Evolutionary conservation across 2,329 filamentous ascomycete genomes (phyloP).

Genomic region (Aspergillus novoparasiticus): DNA sequence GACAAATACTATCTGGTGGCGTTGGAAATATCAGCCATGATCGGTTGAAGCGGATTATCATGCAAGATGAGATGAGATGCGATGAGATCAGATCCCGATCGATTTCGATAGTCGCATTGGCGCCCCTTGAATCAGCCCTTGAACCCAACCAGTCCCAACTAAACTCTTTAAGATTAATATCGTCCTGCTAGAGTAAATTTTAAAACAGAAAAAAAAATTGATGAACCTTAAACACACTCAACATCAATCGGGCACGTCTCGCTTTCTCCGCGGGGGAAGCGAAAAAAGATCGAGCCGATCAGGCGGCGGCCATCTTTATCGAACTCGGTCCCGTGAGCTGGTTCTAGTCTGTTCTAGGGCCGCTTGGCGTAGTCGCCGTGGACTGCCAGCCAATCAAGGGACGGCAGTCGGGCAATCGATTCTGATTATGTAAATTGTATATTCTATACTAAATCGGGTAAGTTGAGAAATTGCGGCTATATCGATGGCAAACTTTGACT

Average conservation of each 20-base stretch:
- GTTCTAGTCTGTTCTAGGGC: slow-evolving; percentile 18
- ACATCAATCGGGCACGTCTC: not conserved
- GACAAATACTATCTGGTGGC: slow-evolving; percentile 4
- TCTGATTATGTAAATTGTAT: slow-evolving; percentile 5
- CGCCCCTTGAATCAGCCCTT: not conserved
- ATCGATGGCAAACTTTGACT: not conserved
- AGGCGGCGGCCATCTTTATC: not conserved
- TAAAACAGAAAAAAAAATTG: not conserved
- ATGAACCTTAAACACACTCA: not conserved
- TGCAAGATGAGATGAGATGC: slow-evolving; percentile 12
- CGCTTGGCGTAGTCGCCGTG: not conserved
- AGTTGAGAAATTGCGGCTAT: not conserved
- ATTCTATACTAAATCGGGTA: slow-evolving; percentile 5
- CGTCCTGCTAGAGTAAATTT: not conserved
- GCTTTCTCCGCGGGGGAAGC: not conserved
- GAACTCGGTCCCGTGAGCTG: slow-evolving; percentile 9
- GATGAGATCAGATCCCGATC: slow-evolving; percentile 10
- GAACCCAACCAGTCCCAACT: not conserved
- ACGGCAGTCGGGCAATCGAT: too few relatives aligned
- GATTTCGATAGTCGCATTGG: not conserved
- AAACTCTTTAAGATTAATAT: not conserved
- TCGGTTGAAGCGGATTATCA: not conserved
- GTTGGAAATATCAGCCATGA: not conserved
- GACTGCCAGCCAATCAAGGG: not conserved
- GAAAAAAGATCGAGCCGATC: slow-evolving; percentile 1